These are phyloP conservation scores for Cyclotella choctawhatcheeana DNA, from an alignment of 108 stramenopile species.

Conservation along the genomic window DNA sequence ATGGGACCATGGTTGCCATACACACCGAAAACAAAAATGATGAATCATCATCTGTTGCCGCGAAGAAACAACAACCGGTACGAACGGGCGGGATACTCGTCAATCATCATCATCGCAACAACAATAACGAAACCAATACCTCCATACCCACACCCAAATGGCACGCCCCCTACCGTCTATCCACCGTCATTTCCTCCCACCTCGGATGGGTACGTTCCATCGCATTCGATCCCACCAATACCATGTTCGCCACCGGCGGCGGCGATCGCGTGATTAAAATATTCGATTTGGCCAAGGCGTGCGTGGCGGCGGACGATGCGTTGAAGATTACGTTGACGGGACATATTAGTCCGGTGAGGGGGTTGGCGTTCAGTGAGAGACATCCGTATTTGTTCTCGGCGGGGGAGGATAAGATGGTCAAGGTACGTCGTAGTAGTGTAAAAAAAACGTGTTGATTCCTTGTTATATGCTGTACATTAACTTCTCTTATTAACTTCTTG, in stretches of 20 bases:
- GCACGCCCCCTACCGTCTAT: conserved; percentile 98
- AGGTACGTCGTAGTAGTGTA: conserved; percentile 23
- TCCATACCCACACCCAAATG: conserved; percentile 94
- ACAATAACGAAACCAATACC: conserved; percentile 34
- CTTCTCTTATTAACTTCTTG: background rate
- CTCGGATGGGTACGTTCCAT: conserved; percentile 98
- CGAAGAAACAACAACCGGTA: conserved; percentile 6
- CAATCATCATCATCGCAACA: no score
- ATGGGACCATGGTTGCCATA: conserved; percentile 43
- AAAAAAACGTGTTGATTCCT: background rate
- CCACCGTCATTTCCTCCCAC: conserved; percentile 93
- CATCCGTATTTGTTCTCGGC: conserved; percentile 98
- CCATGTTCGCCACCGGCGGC: conserved; percentile 96
- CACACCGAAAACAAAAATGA: conserved; percentile 17
- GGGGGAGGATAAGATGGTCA: conserved; percentile 98
- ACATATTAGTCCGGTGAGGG: conserved; percentile 96
- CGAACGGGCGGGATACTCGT: conserved; percentile 56
- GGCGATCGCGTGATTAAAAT: conserved; percentile 98
- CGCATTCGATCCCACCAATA: conserved; percentile 96
- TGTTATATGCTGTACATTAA: background rate
- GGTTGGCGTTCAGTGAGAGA: conserved; percentile 90
- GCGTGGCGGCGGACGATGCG: conserved; percentile 89
- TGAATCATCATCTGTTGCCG: background rate
- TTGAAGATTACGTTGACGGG: conserved; percentile 97
- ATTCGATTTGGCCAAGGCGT: conserved; percentile 97